Evolutionary conservation across 192 early-diverging fungal species (phyloP), one percentile per base, ranked within the genome.

Genomic region (Thoreauomyces humboldtii): DNA sequence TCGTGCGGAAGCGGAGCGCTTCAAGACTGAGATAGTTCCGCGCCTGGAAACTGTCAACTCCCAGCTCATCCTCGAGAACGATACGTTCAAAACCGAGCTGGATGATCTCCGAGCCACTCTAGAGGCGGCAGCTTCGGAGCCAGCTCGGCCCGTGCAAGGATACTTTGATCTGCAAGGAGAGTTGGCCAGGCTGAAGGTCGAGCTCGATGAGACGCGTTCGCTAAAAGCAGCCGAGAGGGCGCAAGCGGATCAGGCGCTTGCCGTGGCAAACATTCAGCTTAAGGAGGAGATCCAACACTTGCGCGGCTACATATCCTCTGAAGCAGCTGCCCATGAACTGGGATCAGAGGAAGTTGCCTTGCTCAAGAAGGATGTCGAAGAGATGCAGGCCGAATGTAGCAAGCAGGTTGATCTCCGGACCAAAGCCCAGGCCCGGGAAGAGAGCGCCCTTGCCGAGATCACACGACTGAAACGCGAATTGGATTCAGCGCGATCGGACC

Each of bases 11-110:
- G n/a, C 38, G 15, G n/a, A 31, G 35, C 32, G 35, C 7, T 57
- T 36, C 34, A 73, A 73, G 38, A 50, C 11, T 6, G 48, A 31
- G 11, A 38, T 64, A 6, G 48, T 73, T 14, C 52, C 51, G 5
- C 25, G 65, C 43, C 15, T 67, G 56, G 65, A 67, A 59, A 63
- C 42, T 4, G 68, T 64, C 21, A 70, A 63, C 44, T 22, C 36
- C 1, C 34, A 54, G n/a, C 25, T 70, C 14, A 70, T 70, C 31
- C 2, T 46, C 7, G 68, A 70, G 32, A 70, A 63, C 50, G 61
- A 70, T 41, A 24, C 25, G 0, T 41, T 70, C 9, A 44, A 45
- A 19, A 21, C 38, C 5, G 38, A 70, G 33, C 27, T 64, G 14
- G 43, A 28, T 2, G 15, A 33, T 6, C 5, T 15, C 17, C 19